Base-by-base conservation (phyloP, 331 rosid species). In the Ulmus americana region DNA sequence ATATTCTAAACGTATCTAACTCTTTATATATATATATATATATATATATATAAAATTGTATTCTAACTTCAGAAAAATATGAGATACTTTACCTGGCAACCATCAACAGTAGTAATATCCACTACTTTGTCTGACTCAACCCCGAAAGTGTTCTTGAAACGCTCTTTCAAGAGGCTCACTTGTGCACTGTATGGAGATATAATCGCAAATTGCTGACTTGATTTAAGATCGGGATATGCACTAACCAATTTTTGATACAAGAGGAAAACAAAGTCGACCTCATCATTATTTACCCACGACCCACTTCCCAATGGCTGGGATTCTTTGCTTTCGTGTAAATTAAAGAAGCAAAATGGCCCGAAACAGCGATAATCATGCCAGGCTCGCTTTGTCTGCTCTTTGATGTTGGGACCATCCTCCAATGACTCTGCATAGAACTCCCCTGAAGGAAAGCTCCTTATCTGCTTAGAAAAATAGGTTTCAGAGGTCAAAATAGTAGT, bases 331-430 rank as follows among this genome's bases (percentile, higher is more conserved):
- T 84, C 91, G 6, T 82, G 95, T 63, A 91, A 66, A 58, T 90
- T 88, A 44, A 91, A 88, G 82, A 91, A 91, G 69, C 88, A 76
- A 72, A 86, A 88, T 59, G 95, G 97, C 43, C 95, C 92, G 49
- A 84, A 88, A 83, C 97, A 88, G 39, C 80, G 73, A 71, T 77
- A 86, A 35, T 46, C 60, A 71, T 91, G 97, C 97, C 97, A 91
- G 1, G 63, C 71, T 18, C 88, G 95, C 41, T 22, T 57, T 45
- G 97, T 88, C 57, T 50, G 77, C 41, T 15, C 58, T 81, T 59
- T 55, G 43, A 84, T 71, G n/a, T 61, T 75, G 0, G 86, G 95
- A 47, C 92, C 95, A 76, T 91, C 97, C 79, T 78, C 84, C 74
- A 91, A 79, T 40, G 91, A 80, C 65, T 81, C 80, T 2, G 69